A percentile compares a stretch with the other conserved stretches of the same genome.
Evolutionary conservation across 2,329 filamentous ascomycete genomes (phyloP).

Genomic region (Pseudocercospora pini-densiflorae): DNA sequence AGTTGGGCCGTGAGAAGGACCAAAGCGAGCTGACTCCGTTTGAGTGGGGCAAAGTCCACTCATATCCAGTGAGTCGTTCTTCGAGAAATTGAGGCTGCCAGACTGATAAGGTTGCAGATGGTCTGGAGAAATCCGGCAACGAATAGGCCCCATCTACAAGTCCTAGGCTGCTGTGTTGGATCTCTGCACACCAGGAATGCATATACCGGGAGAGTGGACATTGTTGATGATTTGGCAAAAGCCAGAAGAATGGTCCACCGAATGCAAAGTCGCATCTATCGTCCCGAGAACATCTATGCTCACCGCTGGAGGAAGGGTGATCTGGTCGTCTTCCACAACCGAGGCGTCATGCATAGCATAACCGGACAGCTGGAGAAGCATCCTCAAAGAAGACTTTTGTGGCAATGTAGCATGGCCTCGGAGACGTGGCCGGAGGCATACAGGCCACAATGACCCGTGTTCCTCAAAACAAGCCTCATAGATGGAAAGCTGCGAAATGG

Average conservation of each 20-base stretch:
- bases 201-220: conserved; percentile 22
- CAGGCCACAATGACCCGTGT: neutral
- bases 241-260: conserved; percentile 35
- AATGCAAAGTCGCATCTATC: conserved; percentile 33
- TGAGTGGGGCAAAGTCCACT: conserved; percentile 31
- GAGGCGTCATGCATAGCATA: conserved; percentile 41
- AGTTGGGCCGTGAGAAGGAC: conserved; percentile 17
- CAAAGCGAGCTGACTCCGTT: conserved; percentile 31
- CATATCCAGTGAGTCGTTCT: conserved; percentile 29
- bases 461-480: neutral
- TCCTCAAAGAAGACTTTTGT: conserved; percentile 36
- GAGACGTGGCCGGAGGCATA: conserved; percentile 11
- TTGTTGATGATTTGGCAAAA: conserved; percentile 29
- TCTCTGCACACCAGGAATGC: conserved; percentile 30
- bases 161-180: conserved; percentile 34
- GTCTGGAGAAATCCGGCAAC: conserved; percentile 18
- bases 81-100: neutral
- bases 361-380: conserved; percentile 34
- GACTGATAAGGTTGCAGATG: conserved; percentile 8
- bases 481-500: neutral
- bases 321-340: conserved; percentile 41
- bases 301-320: conserved; percentile 41
- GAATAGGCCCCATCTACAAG: conserved; percentile 31
- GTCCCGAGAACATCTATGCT: conserved; percentile 41
- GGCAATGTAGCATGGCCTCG: conserved; percentile 33